Conservation (phyloP, 2,329 filamentous ascomycete species). For the Aureobasidium sp. region DNA sequence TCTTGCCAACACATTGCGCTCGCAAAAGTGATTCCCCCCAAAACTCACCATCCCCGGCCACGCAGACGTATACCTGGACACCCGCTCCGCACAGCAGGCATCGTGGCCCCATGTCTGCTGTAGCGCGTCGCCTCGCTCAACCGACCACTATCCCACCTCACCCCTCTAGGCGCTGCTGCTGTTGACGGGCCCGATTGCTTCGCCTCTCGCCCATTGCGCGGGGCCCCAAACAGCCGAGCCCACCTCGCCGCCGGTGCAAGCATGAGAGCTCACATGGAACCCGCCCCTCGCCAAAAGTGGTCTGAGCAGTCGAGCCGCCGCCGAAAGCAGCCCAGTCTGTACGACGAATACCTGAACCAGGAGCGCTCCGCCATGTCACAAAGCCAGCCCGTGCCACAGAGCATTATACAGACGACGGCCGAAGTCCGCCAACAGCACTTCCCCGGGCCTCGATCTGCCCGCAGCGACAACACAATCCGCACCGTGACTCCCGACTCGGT, state of each 20-base stretch:
- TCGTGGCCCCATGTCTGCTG: slow-evolving; percentile 15
- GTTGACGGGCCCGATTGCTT: background rate
- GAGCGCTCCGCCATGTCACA: slow-evolving; percentile 19
- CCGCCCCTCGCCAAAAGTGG: slow-evolving; percentile 20
- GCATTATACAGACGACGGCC: background rate
- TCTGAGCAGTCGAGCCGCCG: slow-evolving; percentile 16
- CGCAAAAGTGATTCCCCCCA: background rate
- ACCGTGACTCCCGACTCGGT: slow-evolving; percentile 57
- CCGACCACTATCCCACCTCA: background rate
- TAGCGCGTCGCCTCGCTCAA: slow-evolving; percentile 14
- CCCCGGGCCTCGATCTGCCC: slow-evolving; percentile 1
- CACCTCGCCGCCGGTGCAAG: background rate
- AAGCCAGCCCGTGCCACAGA: background rate
- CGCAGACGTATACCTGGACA: slow-evolving; percentile 1
- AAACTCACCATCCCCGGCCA: background rate
- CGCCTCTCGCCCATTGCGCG: background rate
- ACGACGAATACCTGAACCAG: slow-evolving; percentile 28
- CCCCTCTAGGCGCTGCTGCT: background rate
- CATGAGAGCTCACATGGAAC: slow-evolving; percentile 10
- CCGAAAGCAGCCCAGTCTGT: slow-evolving; percentile 26
- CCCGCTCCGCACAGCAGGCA: slow-evolving; percentile 13
- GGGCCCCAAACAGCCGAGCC: background rate
- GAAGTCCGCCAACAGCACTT: slow-evolving; percentile 3
- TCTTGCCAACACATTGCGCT: background rate
- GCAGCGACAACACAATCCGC: slow-evolving; percentile 44